These are phyloP conservation scores for Aspergillus sp. DNA, from an alignment of 2,329 filamentous ascomycete genomes.

Conservation along the genomic window DNA sequence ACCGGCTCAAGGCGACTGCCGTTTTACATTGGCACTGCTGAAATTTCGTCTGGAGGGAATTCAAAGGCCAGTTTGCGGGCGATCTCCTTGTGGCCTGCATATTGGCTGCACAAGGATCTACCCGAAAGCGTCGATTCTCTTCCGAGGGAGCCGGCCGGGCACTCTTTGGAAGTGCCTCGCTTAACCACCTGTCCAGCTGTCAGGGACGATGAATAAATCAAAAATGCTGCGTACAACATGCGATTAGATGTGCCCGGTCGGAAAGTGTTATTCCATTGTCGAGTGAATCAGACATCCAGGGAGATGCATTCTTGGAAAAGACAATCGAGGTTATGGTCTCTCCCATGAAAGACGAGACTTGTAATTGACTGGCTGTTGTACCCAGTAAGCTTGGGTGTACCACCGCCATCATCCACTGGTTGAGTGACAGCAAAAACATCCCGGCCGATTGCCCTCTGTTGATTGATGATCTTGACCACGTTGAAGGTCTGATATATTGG, in stretches of 20 bases:
- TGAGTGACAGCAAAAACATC: conserved; percentile 24
- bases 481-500: conserved; percentile 26
- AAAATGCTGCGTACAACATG: too few relatives aligned
- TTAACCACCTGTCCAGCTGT: too few relatives aligned
- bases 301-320: not conserved
- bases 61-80: not conserved
- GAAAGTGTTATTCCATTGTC: too few relatives aligned
- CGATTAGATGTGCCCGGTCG: too few relatives aligned
- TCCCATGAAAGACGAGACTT: conserved; percentile 25
- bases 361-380: conserved; percentile 30
- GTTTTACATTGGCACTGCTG: not conserved
- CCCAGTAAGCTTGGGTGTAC: conserved; percentile 23
- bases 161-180: too few relatives aligned
- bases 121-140: too few relatives aligned
- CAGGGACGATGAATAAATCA: too few relatives aligned
- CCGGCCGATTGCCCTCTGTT: conserved; percentile 16
- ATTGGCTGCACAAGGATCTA: not conserved
- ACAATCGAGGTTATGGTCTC: not conserved
- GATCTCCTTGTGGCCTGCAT: not conserved
- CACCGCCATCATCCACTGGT: conserved; percentile 25
- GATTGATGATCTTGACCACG: conserved; percentile 25
- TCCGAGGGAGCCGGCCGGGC: too few relatives aligned
- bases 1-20: not conserved
- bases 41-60: not conserved
- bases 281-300: not conserved